Evolutionary conservation across 169 alveolate genomes (phyloP).

Genomic region (Cryptosporidium xiaoi): DNA sequence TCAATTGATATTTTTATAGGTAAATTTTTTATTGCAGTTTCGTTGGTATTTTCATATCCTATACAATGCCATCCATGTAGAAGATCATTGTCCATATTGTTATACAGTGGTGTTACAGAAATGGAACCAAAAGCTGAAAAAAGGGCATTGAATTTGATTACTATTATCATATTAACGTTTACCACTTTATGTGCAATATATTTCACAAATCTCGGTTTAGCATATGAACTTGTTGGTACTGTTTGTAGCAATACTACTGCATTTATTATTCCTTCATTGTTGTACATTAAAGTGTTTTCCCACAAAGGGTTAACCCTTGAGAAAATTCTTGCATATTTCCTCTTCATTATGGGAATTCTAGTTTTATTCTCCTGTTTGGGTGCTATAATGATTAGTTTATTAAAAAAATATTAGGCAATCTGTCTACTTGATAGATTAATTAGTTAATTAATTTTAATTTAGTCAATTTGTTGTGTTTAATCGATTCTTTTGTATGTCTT

Average conservation of each 20-base stretch:
- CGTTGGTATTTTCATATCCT: conserved; percentile 74
- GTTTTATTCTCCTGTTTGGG: conserved; percentile 45
- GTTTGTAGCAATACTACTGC: conserved; percentile 72
- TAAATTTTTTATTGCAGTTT: conserved; percentile 66
- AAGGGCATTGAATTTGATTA: conserved; percentile 48
- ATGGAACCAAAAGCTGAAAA: conserved; percentile 70
- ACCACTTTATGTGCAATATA: conserved; percentile 62
- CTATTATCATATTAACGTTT: conserved; percentile 12
- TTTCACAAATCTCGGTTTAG: conserved; percentile 72
- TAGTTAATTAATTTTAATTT: not conserved
- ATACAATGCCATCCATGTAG: conserved; percentile 76
- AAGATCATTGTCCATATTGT: conserved; percentile 59
- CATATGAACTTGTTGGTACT: conserved; percentile 73
- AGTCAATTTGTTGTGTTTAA: not conserved
- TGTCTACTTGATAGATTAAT: not conserved
- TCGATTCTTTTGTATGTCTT: too few relatives aligned
- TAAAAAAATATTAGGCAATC: not conserved
- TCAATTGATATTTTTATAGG: conserved; percentile 53
- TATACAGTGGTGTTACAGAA: conserved; percentile 68
- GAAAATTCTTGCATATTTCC: conserved; percentile 28
- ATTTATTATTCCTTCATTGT: conserved; percentile 62
- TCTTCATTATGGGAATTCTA: conserved; percentile 19
- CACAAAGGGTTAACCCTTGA: conserved; percentile 49
- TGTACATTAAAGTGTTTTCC: conserved; percentile 61
- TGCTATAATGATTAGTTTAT: conserved; percentile 29